Percentiles rank a stretch among this genome's conserved stretches.
Evolutionary conservation across 2,329 filamentous ascomycete genomes (phyloP).

Genomic region (Pyrenochaeta sp.): DNA sequence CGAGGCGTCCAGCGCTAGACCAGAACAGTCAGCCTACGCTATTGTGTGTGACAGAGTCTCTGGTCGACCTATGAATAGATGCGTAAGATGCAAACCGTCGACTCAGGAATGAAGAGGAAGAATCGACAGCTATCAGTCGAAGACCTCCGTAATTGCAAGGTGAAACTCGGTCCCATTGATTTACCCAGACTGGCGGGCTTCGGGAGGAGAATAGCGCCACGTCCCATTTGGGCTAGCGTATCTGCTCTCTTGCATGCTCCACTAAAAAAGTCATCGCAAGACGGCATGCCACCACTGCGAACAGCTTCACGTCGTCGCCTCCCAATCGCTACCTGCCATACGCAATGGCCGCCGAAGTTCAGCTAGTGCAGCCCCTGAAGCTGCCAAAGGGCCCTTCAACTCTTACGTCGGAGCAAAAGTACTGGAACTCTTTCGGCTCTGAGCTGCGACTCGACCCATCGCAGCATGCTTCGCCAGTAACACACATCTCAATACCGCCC

Average conservation of each 20-base stretch:
- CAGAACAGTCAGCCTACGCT: neutral
- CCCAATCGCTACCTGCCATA: constrained; percentile 11
- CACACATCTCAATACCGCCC: constrained; percentile 80
- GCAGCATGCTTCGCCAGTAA: constrained; percentile 87
- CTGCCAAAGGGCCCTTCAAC: constrained; percentile 83
- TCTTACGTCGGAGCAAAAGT: constrained; percentile 89
- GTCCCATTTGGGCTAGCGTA: constrained; percentile 16
- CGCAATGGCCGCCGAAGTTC: constrained; percentile 85
- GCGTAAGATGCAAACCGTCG: no score
- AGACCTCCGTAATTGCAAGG: neutral
- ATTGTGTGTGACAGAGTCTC: neutral
- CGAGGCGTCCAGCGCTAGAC: constrained; percentile 25
- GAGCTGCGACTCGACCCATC: constrained; percentile 84
- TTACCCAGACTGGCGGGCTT: constrained; percentile 11
- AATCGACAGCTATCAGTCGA: no score
- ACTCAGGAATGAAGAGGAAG: no score
- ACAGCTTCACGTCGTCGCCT: constrained; percentile 22
- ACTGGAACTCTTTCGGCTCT: constrained; percentile 96
- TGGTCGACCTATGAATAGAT: neutral
- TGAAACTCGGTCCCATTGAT: neutral
- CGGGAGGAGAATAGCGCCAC: constrained; percentile 13
- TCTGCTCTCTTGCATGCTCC: constrained; percentile 11
- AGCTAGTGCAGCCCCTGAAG: constrained; percentile 81
- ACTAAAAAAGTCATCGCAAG: constrained; percentile 32
- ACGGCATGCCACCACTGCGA: constrained; percentile 4